phyloP scores from a whole-genome alignment of 169 alveolate species.

The Pseudocohnilembus persalinus region DNA sequence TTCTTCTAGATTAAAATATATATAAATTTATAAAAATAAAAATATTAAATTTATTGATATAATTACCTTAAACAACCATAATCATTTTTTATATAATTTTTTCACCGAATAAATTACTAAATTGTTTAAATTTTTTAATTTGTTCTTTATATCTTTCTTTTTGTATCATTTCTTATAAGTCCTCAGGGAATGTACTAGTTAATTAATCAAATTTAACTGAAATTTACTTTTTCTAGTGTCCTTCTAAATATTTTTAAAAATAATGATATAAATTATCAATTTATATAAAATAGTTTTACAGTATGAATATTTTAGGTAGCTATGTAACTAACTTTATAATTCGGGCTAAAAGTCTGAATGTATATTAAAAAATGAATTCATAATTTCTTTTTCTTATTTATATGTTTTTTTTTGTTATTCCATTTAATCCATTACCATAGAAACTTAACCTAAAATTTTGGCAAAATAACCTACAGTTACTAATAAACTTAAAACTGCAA shows the following conservation, averaged over 20 bases:
- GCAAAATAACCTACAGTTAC: background rate
- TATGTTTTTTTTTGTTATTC: background rate
- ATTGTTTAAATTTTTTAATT: too few species aligned
- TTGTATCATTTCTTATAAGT: background rate
- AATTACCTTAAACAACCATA: too few species aligned
- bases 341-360: background rate
- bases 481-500: too few species aligned
- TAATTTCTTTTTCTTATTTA: background rate
- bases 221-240: background rate
- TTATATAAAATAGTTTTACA: background rate
- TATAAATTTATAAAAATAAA: too few species aligned
- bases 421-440: background rate
- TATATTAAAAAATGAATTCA: background rate
- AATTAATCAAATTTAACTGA: background rate
- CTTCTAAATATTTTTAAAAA: background rate
- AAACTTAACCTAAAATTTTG: background rate
- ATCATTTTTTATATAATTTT: background rate
- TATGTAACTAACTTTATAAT: background rate
- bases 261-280: too few species aligned
- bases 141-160: background rate
- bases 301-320: background rate
- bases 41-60: too few species aligned
- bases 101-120: background rate
- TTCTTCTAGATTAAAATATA: background rate
- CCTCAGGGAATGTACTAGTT: background rate